phyloP scores from a whole-genome alignment of 2,329 filamentous ascomycete genomes.

The Trichoderma harzianum region DNA sequence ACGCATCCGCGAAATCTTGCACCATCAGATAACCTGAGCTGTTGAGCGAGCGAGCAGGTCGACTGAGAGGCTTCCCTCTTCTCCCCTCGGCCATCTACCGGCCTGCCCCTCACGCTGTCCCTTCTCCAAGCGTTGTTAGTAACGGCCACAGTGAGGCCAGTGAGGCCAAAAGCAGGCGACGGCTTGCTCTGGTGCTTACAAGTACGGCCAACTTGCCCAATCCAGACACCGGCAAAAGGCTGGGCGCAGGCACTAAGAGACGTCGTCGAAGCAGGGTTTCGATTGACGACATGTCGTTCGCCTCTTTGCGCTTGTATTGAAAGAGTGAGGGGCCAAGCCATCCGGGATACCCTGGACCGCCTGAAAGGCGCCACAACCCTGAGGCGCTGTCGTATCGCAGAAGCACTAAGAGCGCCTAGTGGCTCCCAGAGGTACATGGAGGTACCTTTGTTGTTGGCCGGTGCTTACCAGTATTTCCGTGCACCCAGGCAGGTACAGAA shows the following conservation, averaged over 20 bases:
- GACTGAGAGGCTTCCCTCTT: not conserved
- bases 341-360: not conserved
- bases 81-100: not conserved
- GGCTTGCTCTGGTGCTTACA: not conserved
- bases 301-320: not conserved
- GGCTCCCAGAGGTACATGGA: not conserved
- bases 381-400: not conserved
- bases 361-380: not conserved
- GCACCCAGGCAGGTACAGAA: not conserved
- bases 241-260: not conserved
- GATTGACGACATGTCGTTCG: constrained; percentile 6
- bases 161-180: not conserved
- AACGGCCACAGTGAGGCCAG: not conserved
- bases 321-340: not conserved
- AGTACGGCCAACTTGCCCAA: constrained; percentile 1
- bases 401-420: not conserved
- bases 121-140: not conserved
- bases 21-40: not conserved
- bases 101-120: not conserved
- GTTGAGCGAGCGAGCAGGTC: not conserved
- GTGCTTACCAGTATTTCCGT: not conserved
- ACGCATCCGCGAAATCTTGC: not conserved
- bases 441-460: not conserved
- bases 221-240: not conserved
- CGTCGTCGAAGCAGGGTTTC: not conserved